phyloP scores from a whole-genome alignment of 2,329 filamentous ascomycete genomes.

The Chaetomium olivaceum region DNA sequence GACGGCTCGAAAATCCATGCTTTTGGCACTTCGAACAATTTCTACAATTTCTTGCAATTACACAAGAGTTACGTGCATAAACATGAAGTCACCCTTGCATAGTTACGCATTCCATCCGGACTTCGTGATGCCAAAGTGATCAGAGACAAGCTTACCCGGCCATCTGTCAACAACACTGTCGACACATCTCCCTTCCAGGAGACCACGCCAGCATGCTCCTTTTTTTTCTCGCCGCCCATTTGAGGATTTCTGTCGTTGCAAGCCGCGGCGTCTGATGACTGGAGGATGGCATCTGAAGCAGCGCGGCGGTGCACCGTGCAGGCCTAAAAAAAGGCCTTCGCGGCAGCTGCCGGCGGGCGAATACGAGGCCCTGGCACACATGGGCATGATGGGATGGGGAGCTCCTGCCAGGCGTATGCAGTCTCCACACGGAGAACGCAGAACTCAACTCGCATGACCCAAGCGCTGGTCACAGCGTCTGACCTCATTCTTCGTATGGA shows the following conservation, averaged over 20 bases:
- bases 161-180: background rate
- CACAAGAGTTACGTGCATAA: slow-evolving; percentile 2
- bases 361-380: slow-evolving; percentile 27
- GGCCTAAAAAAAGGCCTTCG: slow-evolving; percentile 25
- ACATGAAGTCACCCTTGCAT: background rate
- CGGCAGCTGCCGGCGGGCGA: slow-evolving; percentile 22
- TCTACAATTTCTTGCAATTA: slow-evolving; percentile 13
- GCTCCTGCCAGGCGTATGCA: slow-evolving; percentile 1
- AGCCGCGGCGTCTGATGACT: slow-evolving; percentile 8
- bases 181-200: background rate
- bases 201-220: background rate
- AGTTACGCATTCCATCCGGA: background rate
- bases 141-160: background rate
- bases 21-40: background rate
- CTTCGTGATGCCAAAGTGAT: background rate
- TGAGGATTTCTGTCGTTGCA: slow-evolving; percentile 9
- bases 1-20: slow-evolving; percentile 4
- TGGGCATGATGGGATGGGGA: slow-evolving; percentile 16
- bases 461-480: background rate
- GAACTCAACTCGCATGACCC: background rate
- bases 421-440: slow-evolving; percentile 1
- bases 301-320: slow-evolving; percentile 26
- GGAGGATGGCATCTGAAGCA: slow-evolving; percentile 18
- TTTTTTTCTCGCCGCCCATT: slow-evolving; percentile 1
- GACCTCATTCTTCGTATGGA: background rate